Evolutionary conservation across 768 basidiomycete species (phyloP).

Genomic region (Boletus reticulatus): DNA sequence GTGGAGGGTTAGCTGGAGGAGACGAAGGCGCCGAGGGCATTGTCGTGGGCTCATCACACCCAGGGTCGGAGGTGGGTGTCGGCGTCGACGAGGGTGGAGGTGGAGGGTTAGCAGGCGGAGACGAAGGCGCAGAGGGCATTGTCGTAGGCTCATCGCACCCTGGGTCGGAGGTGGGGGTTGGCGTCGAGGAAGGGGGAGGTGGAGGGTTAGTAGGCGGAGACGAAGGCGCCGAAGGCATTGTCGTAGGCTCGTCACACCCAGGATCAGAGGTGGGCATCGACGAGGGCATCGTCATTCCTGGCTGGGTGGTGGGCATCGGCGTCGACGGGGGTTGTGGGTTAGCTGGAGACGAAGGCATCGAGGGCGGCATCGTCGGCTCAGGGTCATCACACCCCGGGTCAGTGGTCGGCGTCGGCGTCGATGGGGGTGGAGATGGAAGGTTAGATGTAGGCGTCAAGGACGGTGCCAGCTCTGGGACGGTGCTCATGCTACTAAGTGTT

Average conservation of each 20-base stretch:
- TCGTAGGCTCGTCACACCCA: too few relatives aligned
- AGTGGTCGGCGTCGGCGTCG: neutral
- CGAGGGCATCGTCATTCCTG: neutral
- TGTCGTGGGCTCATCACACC: neutral
- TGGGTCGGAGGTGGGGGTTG: neutral
- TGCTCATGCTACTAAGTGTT: neutral
- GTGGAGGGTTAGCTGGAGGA: neutral
- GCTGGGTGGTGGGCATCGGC: neutral
- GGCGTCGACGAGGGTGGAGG: neutral
- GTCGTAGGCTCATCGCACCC: neutral
- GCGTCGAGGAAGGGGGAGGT: neutral
- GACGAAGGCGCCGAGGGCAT: neutral
- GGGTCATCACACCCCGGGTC: constrained; percentile 1
- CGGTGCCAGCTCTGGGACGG: neutral
- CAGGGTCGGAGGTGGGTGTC: neutral
- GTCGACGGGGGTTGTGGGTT: too few relatives aligned
- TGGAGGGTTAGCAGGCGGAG: neutral
- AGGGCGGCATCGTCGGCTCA: neutral
- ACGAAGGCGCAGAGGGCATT: neutral
- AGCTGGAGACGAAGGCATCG: neutral
- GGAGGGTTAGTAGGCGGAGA: neutral
- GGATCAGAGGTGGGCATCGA: neutral
- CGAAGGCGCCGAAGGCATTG: neutral
- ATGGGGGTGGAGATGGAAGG: neutral
- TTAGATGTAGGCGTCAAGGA: neutral